A percentile compares a stretch with the other conserved stretches of the same genome.
Evolutionary conservation across 75 land plant species (phyloP).

Genomic region (Pinus taeda): DNA sequence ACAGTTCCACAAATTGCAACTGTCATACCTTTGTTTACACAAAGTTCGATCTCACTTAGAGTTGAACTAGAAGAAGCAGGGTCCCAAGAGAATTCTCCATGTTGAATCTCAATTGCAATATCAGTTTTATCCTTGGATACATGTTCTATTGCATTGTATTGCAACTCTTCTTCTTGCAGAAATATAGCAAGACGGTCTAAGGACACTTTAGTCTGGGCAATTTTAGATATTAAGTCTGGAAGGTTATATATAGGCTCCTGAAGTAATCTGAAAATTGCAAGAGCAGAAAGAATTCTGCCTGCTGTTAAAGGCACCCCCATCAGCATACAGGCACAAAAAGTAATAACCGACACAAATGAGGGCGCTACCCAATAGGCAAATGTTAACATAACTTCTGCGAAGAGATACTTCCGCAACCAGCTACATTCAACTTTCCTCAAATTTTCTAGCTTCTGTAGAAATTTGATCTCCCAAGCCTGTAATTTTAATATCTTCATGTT

Average conservation of each 20-base stretch:
- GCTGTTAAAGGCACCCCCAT: conserved; percentile 33
- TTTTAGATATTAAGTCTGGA: conserved; percentile 31
- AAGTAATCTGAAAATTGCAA: conserved; percentile 28
- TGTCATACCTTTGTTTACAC: conserved; percentile 18
- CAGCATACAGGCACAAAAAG: conserved; percentile 36
- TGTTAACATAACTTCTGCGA: conserved; percentile 7
- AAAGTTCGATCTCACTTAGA: conserved; percentile 5
- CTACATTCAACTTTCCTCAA: conserved; percentile 25
- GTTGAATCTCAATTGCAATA: conserved; percentile 21
- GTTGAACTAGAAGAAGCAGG: conserved; percentile 10
- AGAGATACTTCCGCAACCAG: conserved; percentile 25
- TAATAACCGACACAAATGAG: conserved; percentile 19
- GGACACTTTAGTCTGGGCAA: conserved; percentile 44
- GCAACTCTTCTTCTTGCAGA: conserved; percentile 36
- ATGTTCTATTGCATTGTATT: conserved; percentile 19
- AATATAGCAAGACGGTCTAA: conserved; percentile 30
- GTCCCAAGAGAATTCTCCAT: conserved; percentile 29
- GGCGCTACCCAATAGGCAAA: conserved; percentile 39
- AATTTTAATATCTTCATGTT: conserved; percentile 42
- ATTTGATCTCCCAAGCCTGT: conserved; percentile 41
- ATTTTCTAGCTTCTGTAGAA: conserved; percentile 17
- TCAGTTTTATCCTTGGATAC: conserved; percentile 5
- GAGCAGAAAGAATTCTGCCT: conserved; percentile 34
- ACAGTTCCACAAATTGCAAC: conserved; percentile 53
- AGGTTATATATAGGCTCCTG: conserved; percentile 30